Percentiles rank a stretch among this genome's conserved stretches.
phyloP scores from a whole-genome alignment of 148 eudicot genomes.

The Vaccinium macrocarpon region DNA sequence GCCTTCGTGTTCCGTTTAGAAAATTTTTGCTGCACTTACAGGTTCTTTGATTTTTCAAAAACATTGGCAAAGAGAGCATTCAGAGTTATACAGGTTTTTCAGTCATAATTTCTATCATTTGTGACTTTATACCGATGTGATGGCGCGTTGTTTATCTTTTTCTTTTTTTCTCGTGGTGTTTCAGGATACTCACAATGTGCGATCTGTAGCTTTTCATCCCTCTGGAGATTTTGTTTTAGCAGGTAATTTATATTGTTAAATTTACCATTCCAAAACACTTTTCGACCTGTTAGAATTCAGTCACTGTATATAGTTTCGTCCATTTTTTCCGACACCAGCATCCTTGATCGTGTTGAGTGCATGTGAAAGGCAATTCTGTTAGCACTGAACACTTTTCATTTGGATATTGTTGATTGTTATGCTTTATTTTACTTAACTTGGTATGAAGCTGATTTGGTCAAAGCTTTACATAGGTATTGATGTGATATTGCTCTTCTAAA shows the following conservation, averaged over 20 bases:
- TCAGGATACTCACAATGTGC: slow-evolving; percentile 92
- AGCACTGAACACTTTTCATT: not conserved
- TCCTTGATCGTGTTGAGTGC: not conserved
- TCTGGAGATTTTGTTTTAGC: slow-evolving; percentile 89
- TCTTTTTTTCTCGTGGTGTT: slow-evolving; percentile 3
- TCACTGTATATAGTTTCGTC: not conserved
- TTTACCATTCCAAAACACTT: not conserved
- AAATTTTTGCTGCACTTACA: slow-evolving; percentile 25
- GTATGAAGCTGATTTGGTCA: not conserved
- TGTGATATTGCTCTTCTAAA: not conserved
- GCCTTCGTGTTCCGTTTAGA: not conserved
- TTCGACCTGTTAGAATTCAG: not conserved
- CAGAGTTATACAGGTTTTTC: slow-evolving; percentile 75
- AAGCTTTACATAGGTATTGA: not conserved
- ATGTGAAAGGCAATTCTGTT: not conserved
- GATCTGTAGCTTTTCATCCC: slow-evolving; percentile 86
- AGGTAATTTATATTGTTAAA: slow-evolving; percentile 39
- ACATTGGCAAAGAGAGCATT: slow-evolving; percentile 79
- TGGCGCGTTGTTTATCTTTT: not conserved
- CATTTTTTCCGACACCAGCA: not conserved
- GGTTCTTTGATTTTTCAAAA: slow-evolving; percentile 92
- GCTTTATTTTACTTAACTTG: not conserved
- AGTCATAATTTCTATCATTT: not conserved
- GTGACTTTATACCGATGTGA: slow-evolving; percentile 7
- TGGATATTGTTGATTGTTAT: not conserved